Conservation (phyloP, 495 filamentous ascomycete species). For the Cercophora sp. region DNA sequence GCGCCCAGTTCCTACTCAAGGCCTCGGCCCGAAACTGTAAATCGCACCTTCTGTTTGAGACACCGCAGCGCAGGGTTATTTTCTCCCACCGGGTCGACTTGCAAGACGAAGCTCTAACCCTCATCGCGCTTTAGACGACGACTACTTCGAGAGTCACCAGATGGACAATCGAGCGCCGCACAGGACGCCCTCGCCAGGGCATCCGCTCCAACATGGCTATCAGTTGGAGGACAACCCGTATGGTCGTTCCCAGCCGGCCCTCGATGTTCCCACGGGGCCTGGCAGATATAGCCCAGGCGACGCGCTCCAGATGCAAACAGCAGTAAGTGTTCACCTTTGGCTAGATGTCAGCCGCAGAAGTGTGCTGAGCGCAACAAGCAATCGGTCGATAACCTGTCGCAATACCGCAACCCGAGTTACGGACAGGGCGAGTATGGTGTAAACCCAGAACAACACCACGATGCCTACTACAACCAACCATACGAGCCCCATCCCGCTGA, state of each 20-base stretch:
- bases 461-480: constrained; percentile 78
- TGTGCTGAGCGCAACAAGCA: constrained; percentile 45
- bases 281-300: constrained; percentile 52
- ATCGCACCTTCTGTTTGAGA: not conserved
- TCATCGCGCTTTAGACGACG: constrained; percentile 49
- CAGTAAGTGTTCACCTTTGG: constrained; percentile 46
- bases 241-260: constrained; percentile 40
- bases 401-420: constrained; percentile 64
- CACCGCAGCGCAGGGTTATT: no score
- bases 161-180: constrained; percentile 50
- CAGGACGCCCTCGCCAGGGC: constrained; percentile 55
- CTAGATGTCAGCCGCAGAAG: not conserved
- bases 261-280: constrained; percentile 64
- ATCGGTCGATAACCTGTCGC: constrained; percentile 72
- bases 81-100: no score
- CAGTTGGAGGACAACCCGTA: constrained; percentile 70
- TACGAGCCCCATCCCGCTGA: constrained; percentile 67
- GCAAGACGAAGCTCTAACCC: constrained; percentile 22
- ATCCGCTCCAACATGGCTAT: constrained; percentile 57
- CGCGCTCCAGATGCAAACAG: constrained; percentile 66
- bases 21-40: not conserved
- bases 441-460: constrained; percentile 78
- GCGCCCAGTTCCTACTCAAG: not conserved
- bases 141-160: constrained; percentile 52
- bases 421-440: constrained; percentile 68